Conservation (phyloP, 257 asterid species). For the Penstemon barbatus region DNA sequence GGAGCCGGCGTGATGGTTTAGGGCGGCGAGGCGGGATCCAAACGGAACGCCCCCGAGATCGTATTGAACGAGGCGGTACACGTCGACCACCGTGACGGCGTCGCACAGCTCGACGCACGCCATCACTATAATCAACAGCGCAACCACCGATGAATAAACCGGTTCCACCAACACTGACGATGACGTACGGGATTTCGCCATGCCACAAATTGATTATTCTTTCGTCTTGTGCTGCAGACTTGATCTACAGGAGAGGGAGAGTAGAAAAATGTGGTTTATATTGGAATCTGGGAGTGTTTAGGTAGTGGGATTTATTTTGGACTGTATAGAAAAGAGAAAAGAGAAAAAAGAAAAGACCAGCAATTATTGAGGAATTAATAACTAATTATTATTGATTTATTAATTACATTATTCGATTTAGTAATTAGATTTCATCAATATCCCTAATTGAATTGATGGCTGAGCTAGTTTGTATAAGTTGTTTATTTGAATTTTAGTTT, state of each 20-base stretch:
- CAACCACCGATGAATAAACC: constrained; percentile 45
- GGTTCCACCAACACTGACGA: constrained; percentile 46
- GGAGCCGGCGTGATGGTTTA: constrained; percentile 94
- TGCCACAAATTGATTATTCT: constrained; percentile 11
- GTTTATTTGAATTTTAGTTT: too few relatives aligned
- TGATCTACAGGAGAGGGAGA: constrained; percentile 8
- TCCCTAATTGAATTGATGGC: too few relatives aligned
- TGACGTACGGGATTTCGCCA: constrained; percentile 43
- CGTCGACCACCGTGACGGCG: constrained; percentile 84
- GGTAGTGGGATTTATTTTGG: neutral
- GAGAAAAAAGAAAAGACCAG: too few relatives aligned
- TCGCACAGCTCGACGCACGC: constrained; percentile 83
- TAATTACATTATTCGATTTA: too few relatives aligned
- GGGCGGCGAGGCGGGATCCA: constrained; percentile 88
- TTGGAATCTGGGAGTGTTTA: neutral
- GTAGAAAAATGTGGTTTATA: neutral
- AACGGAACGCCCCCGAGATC: constrained; percentile 84
- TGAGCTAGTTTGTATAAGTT: too few relatives aligned
- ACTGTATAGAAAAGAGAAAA: too few relatives aligned
- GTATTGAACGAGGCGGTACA: constrained; percentile 93
- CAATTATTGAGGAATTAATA: too few relatives aligned
- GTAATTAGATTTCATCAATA: too few relatives aligned
- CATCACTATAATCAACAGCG: constrained; percentile 51
- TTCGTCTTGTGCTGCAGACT: constrained; percentile 7
- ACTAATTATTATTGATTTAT: too few relatives aligned